Base-by-base conservation (phyloP, 1,284 basidiomycete genomes). In the Tylopilus orsonianus region DNA sequence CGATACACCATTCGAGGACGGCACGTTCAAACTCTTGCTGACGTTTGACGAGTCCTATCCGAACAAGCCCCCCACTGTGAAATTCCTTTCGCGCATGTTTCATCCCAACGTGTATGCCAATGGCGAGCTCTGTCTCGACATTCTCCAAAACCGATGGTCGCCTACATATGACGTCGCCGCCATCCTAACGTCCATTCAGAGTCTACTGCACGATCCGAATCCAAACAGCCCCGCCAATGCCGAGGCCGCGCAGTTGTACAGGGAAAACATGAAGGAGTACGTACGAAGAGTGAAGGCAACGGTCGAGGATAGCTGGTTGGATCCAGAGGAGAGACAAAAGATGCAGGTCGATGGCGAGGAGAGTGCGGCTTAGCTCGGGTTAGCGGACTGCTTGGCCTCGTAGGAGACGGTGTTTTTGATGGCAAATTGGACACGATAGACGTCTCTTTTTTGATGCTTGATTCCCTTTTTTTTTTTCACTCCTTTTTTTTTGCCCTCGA, bases 211-310 rank as follows among this genome's bases (percentile, higher is more conserved):
- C 65, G 96, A 99, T 69, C 96, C 96, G 9, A 99, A 99, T 69
- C 95, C 96, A 1, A 94, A 94, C 63, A 96, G 93, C 65, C 96
- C 96, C 5, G 96, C 96, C 1, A 99, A 99, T 64, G 94, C 94
- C 1, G 96, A 99, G 73, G 96, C 96, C 0, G 96, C 96, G 2
- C 90, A 93, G 67, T 71, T 98, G 53, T 99, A 97, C 66, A 75
- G 95, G 49, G 96, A 99, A 69, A 98, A 98, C 65, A 95, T 97
- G 88, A 98, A 97, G 74, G 95, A 97, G 74, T 97, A 97, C 66
- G 90, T 97, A 26, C 75, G 93, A 50, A 73, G 93, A 49, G 94
- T 97, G 40, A 92, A 94, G 71, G 85, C 86, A 48, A 93, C 91
- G 1, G 92, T 95, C 22, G 91, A 95, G 69, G 87, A 90, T 67